Evolutionary conservation across 257 asterid genomes (phyloP).

Genomic region (Nemophila menziesii): DNA sequence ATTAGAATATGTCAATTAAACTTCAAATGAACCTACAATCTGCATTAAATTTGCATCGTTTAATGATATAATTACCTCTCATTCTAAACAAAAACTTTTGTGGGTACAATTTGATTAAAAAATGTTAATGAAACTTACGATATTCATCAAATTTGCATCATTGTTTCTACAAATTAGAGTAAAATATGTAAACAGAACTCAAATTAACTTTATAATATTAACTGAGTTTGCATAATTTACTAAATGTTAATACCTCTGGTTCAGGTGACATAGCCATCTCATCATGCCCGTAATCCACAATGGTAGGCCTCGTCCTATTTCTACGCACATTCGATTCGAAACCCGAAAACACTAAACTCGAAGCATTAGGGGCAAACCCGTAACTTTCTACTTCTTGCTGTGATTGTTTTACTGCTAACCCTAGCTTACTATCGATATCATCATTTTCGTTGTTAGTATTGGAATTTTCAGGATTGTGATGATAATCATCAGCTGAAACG

Average conservation of each 20-base stretch:
- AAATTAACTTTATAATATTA: neutral
- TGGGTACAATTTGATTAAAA: neutral
- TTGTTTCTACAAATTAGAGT: too few relatives aligned
- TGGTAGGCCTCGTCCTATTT: conserved; percentile 9
- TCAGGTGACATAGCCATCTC: conserved; percentile 89
- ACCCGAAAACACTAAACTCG: conserved; percentile 15
- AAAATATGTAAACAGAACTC: too few relatives aligned
- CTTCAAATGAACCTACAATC: neutral
- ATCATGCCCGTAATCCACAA: conserved; percentile 53
- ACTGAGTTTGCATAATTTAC: neutral
- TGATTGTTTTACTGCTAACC: conserved; percentile 13
- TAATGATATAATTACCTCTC: conserved; percentile 3
- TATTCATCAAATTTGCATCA: too few relatives aligned
- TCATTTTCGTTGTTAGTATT: conserved; percentile 8
- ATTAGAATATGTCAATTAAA: neutral
- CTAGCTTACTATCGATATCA: conserved; percentile 17
- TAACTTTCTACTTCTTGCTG: conserved; percentile 18
- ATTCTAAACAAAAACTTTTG: neutral
- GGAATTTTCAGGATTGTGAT: neutral
- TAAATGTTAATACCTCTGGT: conserved; percentile 39
- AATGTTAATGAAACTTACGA: too few relatives aligned
- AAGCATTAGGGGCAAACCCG: conserved; percentile 25
- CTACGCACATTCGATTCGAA: conserved; percentile 18
- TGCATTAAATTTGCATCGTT: neutral
- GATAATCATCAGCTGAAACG: neutral